These are phyloP conservation scores for Plasmodium ovale DNA, from an alignment of 169 alveolate genomes.

Conservation along the genomic window DNA sequence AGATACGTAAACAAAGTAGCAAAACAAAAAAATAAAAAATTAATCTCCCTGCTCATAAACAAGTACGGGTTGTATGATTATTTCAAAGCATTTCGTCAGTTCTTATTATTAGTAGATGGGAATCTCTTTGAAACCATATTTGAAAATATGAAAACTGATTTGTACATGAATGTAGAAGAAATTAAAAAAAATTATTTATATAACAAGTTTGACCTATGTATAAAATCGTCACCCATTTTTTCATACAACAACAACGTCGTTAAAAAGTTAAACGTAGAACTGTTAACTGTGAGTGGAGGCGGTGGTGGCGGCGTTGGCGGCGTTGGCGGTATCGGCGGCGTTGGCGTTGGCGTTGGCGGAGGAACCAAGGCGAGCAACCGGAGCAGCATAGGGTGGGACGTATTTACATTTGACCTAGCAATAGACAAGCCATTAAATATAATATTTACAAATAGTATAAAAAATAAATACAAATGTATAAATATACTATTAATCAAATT, in stretches of 20 bases:
- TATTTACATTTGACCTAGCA: slow-evolving; percentile 30
- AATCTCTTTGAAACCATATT: slow-evolving; percentile 59
- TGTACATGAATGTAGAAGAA: slow-evolving; percentile 75
- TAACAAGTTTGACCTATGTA: slow-evolving; percentile 48
- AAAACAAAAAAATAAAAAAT: slow-evolving; percentile 28
- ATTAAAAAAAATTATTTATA: slow-evolving; percentile 53
- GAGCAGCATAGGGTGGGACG: slow-evolving; percentile 76
- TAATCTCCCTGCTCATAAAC: slow-evolving; percentile 26
- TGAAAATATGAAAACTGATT: slow-evolving; percentile 66
- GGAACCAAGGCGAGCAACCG: too few species aligned
- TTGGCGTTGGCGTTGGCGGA: too few species aligned
- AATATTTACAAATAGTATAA: slow-evolving; percentile 55
- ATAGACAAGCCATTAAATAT: slow-evolving; percentile 65
- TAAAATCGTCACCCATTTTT: slow-evolving; percentile 61
- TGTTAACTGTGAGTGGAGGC: slow-evolving; percentile 47
- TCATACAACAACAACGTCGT: slow-evolving; percentile 27
- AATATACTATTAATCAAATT: slow-evolving; percentile 46
- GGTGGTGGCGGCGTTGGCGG: too few species aligned
- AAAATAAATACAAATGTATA: slow-evolving; percentile 47
- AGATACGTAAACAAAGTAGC: slow-evolving; percentile 23
- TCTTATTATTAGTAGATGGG: slow-evolving; percentile 62
- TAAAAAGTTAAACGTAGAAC: slow-evolving; percentile 32
- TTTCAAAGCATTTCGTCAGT: slow-evolving; percentile 63
- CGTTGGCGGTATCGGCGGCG: too few species aligned
- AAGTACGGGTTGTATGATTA: slow-evolving; percentile 49